Evolutionary conservation across 768 basidiomycete species (phyloP).

Genomic region (Boletus coccyginus): DNA sequence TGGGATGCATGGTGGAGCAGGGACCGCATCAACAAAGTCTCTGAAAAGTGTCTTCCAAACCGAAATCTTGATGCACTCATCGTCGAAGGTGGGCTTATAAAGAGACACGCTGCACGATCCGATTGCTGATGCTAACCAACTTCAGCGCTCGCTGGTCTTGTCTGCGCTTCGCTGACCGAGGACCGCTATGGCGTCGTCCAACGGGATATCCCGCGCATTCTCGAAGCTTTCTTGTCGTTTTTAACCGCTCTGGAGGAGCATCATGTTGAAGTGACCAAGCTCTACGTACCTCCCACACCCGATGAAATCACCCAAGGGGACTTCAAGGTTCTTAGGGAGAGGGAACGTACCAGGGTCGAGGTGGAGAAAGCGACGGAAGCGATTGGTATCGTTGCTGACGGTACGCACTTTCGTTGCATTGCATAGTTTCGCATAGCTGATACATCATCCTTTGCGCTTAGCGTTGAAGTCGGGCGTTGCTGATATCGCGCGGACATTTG

Average conservation of each 20-base stretch:
- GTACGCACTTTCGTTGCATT: conserved; percentile 37
- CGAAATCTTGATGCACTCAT: conserved; percentile 60
- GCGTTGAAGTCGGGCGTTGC: conserved; percentile 67
- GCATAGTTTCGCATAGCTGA: not conserved
- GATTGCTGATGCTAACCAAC: not conserved
- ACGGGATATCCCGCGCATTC: conserved; percentile 75
- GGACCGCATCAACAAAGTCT: conserved; percentile 50
- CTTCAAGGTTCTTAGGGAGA: conserved; percentile 34
- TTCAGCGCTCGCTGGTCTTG: conserved; percentile 57
- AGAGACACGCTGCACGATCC: not conserved
- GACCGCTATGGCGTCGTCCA: conserved; percentile 84
- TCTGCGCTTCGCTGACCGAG: conserved; percentile 71
- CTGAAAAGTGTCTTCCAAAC: conserved; percentile 56
- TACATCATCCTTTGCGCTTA: not conserved
- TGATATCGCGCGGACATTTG: conserved; percentile 69
- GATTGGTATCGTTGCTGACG: conserved; percentile 52
- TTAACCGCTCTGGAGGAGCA: conserved; percentile 66
- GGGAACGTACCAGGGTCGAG: conserved; percentile 45
- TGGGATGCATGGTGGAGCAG: conserved; percentile 54
- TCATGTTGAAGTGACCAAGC: conserved; percentile 47
- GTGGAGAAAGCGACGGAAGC: conserved; percentile 53
- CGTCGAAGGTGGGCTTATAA: conserved; percentile 48
- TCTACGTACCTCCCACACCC: conserved; percentile 37
- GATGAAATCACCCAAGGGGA: conserved; percentile 30
- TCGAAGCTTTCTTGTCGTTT: conserved; percentile 74